Conservation (phyloP, 2,329 filamentous ascomycete genomes). For the Phialophora tarda region DNA sequence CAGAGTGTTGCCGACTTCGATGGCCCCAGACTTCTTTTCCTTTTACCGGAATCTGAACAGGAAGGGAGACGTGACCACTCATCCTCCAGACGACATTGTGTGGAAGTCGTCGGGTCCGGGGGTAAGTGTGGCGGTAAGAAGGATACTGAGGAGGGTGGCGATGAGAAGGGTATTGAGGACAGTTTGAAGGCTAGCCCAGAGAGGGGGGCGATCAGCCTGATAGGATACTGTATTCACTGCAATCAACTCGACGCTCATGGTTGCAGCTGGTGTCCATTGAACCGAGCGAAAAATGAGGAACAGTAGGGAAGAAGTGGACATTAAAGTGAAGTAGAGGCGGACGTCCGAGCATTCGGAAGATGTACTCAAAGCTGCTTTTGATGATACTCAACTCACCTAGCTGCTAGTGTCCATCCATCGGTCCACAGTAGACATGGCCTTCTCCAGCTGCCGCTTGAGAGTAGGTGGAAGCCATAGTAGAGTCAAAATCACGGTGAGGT, state of each 20-base stretch:
- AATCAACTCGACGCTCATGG: neutral
- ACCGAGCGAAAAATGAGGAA: neutral
- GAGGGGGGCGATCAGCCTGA: neutral
- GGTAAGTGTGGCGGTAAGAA: neutral
- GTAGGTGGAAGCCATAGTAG: neutral
- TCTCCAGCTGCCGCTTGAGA: neutral
- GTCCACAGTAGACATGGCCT: neutral
- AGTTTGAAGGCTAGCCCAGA: neutral
- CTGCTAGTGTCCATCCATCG: neutral
- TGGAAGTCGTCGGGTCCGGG: neutral
- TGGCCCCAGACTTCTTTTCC: slow-evolving; percentile 59
- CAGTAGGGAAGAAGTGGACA: too few relatives aligned
- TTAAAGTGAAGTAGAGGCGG: too few relatives aligned
- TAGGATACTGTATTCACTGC: neutral
- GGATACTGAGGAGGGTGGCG: neutral
- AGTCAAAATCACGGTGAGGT: neutral
- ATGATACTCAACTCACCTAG: neutral
- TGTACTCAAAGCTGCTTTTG: neutral
- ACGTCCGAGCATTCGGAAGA: neutral
- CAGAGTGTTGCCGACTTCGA: slow-evolving; percentile 76
- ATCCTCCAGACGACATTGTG: neutral
- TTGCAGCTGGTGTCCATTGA: neutral
- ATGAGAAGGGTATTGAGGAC: neutral
- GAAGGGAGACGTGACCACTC: neutral
- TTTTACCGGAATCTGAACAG: neutral